Evolutionary conservation across 345 rosid genomes (phyloP), one percentile per base, ranked within the genome.

Genomic region (Brassica juncea): DNA sequence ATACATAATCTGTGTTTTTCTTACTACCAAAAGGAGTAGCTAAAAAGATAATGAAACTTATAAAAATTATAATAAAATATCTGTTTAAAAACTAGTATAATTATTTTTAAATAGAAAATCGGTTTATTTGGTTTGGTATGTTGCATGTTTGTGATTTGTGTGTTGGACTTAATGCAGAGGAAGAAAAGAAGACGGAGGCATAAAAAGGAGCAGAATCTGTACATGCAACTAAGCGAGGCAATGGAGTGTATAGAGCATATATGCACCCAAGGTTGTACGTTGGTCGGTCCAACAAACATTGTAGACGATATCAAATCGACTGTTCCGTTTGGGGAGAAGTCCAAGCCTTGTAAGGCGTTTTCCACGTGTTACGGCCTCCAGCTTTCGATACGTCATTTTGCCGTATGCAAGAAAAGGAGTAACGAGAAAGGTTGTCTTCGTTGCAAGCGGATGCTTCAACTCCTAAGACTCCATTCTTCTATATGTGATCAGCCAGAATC

Each of bases 221-320:
- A 89, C 68, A 31, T 86, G 81, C 88, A 92, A 77, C 84, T 94
- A 35, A 82, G 86, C 69, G 99, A 89, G 73, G 99, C 92, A 23
- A 89, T 94, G 97, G 92, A 87, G 11, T 90, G 97, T 77, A 59
- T 94, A 71, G 94, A 91, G 73, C 99, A 94, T 84, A 94, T 94
- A 64, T 94, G 89, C 86, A 89, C 90, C 0, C 88, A 92, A 67
- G 99, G 99, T 4, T 94, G 99, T 83, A 94, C 89, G 0, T 67
- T 61, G 11, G 94, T 94, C 5, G 90, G 91, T 28, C 99, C 97
- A 3, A 37, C 65, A 25, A 89, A 88, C 64, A 52, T 66, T 58
- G 84, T 75, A 28, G 86, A 82, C 6, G 25, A 44, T 70, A 55
- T 34, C 10, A 82, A 15, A 8, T 44, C 16, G 34, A 7, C 27